Percentiles rank a stretch among this genome's conserved stretches.
Conservation (phyloP, 2,329 filamentous ascomycete genomes). For the Cladophialophora yegresii region DNA sequence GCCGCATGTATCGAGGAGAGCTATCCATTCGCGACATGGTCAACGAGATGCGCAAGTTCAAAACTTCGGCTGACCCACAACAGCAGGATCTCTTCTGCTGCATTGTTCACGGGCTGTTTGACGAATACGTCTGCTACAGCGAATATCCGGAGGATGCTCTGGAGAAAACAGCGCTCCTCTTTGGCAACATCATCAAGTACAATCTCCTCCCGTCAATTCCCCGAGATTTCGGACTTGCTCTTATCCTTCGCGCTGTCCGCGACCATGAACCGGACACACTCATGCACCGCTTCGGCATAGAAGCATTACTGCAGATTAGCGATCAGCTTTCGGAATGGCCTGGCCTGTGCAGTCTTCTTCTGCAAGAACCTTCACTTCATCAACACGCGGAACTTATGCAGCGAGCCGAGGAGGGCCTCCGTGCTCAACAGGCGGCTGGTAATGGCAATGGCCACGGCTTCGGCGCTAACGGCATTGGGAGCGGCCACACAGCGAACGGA, state of each 20-base stretch:
- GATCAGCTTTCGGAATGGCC: slow-evolving; percentile 87
- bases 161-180: slow-evolving; percentile 92
- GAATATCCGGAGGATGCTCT: slow-evolving; percentile 96
- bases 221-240: slow-evolving; percentile 88
- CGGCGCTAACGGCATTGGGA: slow-evolving; percentile 43
- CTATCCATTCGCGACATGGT: slow-evolving; percentile 84
- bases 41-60: slow-evolving; percentile 79
- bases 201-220: slow-evolving; percentile 87
- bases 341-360: slow-evolving; percentile 83
- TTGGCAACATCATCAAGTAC: slow-evolving; percentile 93
- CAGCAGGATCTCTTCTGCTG: slow-evolving; percentile 96
- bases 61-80: slow-evolving; percentile 76
- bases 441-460: slow-evolving; percentile 28
- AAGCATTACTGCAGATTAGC: slow-evolving; percentile 87
- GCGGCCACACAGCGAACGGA: slow-evolving; percentile 67
- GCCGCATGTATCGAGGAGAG: slow-evolving; percentile 94
- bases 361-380: slow-evolving; percentile 73
- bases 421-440: slow-evolving; percentile 59
- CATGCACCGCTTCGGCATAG: slow-evolving; percentile 98
- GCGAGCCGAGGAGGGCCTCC: slow-evolving; percentile 78
- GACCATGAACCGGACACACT: slow-evolving; percentile 79
- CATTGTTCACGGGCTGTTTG: slow-evolving; percentile 97
- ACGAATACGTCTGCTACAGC: slow-evolving; percentile 93
- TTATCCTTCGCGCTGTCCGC: slow-evolving; percentile 95
- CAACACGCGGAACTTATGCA: slow-evolving; percentile 81